Evolutionary conservation across 352 stramenopile genomes (phyloP), one percentile per base, ranked within the genome.

Genomic region (Phytophthora lateralis): DNA sequence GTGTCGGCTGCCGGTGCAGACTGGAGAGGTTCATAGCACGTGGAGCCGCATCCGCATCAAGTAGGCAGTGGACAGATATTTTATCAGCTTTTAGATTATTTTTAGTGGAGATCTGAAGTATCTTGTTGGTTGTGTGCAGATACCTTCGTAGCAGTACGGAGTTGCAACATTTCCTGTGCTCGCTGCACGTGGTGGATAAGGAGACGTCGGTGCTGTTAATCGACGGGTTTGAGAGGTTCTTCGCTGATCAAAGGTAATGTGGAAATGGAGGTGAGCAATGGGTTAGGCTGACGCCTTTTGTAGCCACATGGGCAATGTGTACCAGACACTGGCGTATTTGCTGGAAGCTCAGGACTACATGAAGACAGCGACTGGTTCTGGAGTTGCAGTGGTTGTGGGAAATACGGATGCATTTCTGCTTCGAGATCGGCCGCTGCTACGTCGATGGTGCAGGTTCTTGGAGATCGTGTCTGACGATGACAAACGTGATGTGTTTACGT

Each of bases 31-130:
- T 52, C 83, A 75, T 42, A 50, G 69, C 26, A 57, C 77, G 18
- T 88, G 74, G 77, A 60, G 61, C 9, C 69, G 73, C 43, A 87
- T 89, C 48, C 71, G 76, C 63, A 85, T 91, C 76, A 91, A 89
- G 76, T 86, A 66, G 45, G 60, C 21, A 3, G 12, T 2, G 26
- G 6, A 8, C 27, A 42, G 3, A 27, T 42, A 11, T 41, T 26
- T 54, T 35, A 32, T 2, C 4, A 32, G 27, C 12, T 44, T 29
- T 35, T 26, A 35, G n/a, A 10, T 26, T 62, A 15, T 34, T 45
- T 18, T 42, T 52, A 32, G n/a, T 4, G 6, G 17, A 44, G 18
- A 15, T 51, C 18, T 42, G 21, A 27, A 35, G 4, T 41, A 14
- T 30, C 56, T 4, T 44, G 24, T 18, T 46, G 37, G 32, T 41